Conservation (phyloP, 2,329 filamentous ascomycete genomes). For the Colletotrichum graminicola region DNA sequence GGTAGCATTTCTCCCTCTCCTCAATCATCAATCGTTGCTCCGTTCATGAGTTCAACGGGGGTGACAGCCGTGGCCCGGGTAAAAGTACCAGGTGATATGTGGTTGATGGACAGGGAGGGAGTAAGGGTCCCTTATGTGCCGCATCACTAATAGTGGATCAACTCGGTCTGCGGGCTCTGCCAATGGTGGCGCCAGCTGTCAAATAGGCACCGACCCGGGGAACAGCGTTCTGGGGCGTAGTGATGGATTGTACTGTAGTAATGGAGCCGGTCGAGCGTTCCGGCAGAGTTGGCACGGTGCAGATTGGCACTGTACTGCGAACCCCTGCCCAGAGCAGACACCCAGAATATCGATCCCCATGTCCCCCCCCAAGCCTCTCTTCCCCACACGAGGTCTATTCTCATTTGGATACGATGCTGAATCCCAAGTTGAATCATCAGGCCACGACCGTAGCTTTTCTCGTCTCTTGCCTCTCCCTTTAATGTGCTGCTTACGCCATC, state of each 20-base stretch:
- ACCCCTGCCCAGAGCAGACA: conserved; percentile 25
- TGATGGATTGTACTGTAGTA: conserved; percentile 18
- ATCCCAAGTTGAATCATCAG: neutral
- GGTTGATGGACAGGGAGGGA: neutral
- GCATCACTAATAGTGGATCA: neutral
- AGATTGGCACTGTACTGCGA: neutral
- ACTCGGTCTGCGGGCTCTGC: neutral
- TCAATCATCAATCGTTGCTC: neutral
- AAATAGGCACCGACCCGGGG: conserved; percentile 21
- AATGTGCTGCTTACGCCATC: too few relatives aligned
- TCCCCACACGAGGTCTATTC: neutral
- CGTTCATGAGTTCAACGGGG: neutral
- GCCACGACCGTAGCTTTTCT: neutral
- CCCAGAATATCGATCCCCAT: conserved; percentile 12
- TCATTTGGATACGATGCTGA: neutral
- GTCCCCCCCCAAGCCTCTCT: neutral
- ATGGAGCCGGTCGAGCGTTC: conserved; percentile 24
- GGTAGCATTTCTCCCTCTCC: neutral
- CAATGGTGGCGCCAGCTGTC: conserved; percentile 7
- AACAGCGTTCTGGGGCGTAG: neutral
- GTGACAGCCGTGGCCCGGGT: neutral
- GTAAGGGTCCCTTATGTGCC: neutral
- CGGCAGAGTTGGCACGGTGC: conserved; percentile 13
- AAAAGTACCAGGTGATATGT: neutral
- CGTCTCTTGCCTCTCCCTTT: neutral